phyloP scores from a whole-genome alignment of 129 eudicot genomes.

The Flaveria sonorensis region DNA sequence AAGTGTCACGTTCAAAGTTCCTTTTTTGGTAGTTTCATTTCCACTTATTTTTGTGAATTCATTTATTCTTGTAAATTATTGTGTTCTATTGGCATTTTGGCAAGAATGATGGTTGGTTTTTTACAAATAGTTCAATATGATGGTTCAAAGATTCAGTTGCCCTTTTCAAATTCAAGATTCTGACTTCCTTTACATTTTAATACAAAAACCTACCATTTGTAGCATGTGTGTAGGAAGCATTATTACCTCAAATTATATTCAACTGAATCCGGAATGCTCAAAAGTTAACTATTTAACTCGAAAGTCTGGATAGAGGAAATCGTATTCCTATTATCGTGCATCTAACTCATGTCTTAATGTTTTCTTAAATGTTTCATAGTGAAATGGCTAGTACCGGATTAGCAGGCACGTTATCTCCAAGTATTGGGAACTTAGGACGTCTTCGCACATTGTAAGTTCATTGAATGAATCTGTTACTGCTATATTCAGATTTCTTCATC shows the following conservation, averaged over 20 bases:
- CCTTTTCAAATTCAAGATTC: not conserved
- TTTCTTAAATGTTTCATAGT: conserved; percentile 39
- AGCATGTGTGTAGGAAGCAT: not conserved
- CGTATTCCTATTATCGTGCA: conserved; percentile 8
- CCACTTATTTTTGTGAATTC: not conserved
- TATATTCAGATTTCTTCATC: not conserved
- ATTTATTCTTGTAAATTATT: not conserved
- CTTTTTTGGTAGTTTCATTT: not conserved
- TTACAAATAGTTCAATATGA: not conserved
- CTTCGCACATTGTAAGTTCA: conserved; percentile 77
- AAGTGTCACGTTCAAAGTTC: not conserved
- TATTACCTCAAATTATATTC: conserved; percentile 8
- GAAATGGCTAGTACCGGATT: conserved; percentile 95
- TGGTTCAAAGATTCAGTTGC: conserved; percentile 11
- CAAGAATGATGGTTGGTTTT: conserved; percentile 7
- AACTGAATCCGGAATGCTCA: not conserved
- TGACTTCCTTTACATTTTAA: not conserved
- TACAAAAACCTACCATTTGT: not conserved
- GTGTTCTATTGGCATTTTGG: not conserved
- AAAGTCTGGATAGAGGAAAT: conserved; percentile 23
- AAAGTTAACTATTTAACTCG: conserved; percentile 15
- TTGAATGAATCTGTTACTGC: not conserved
- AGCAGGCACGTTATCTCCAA: conserved; percentile 75
- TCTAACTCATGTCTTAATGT: conserved; percentile 20
- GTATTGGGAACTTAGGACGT: conserved; percentile 82